Evolutionary conservation across 441 rosid genomes (phyloP).

Genomic region (Geranium incanum): DNA sequence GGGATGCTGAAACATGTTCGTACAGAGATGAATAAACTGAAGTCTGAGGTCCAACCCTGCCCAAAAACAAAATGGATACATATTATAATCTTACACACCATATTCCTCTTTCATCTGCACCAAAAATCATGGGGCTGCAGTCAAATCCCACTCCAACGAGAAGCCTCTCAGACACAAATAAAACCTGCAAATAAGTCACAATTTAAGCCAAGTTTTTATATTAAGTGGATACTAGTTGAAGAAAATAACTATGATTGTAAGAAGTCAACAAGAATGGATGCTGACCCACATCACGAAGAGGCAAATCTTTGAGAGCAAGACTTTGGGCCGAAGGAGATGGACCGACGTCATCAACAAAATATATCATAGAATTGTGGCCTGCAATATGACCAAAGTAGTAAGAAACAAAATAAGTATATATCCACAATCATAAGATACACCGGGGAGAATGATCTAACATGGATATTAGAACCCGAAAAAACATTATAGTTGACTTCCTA

Average conservation of each 20-base stretch:
- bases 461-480: not conserved
- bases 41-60: not conserved
- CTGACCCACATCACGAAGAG: slow-evolving; percentile 99
- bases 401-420: not conserved
- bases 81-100: not conserved
- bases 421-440: not conserved
- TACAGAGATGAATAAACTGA: not conserved
- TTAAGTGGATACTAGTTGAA: slow-evolving; percentile 20
- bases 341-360: slow-evolving; percentile 96
- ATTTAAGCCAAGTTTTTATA: slow-evolving; percentile 13
- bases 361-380: slow-evolving; percentile 96
- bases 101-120: slow-evolving; percentile 5
- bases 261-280: slow-evolving; percentile 58
- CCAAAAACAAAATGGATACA: not conserved
- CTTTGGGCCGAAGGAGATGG: slow-evolving; percentile 94
- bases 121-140: slow-evolving; percentile 8
- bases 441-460: not conserved
- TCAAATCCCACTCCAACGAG: slow-evolving; percentile 9
- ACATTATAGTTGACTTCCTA: not conserved
- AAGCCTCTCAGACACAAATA: slow-evolving; percentile 1
- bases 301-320: slow-evolving; percentile 84
- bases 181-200: not conserved
- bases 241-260: slow-evolving; percentile 23
- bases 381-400: slow-evolving; percentile 11
- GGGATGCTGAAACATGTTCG: not conserved